Base-by-base conservation (phyloP, 305 asterid species). In the Solanum hybrid region DNA sequence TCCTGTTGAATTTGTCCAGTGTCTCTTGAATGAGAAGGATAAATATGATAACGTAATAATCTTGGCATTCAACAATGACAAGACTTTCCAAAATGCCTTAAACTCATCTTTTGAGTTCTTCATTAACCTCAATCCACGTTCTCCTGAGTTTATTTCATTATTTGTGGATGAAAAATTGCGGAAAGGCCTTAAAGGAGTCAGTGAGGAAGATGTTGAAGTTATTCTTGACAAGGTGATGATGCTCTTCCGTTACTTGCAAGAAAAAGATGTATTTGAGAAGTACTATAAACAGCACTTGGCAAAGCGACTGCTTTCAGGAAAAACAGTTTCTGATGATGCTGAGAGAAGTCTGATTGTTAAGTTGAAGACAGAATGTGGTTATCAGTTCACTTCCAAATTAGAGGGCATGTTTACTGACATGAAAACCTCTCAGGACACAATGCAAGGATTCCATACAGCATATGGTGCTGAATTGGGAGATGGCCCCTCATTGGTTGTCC, bases 321-420 rank as follows among this genome's bases (percentile, higher is more conserved):
- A 96, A 93, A 96, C 96, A 20, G 92, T 95, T 42, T 95, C 98
- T 28, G 98, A 96, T 87, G 98, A 94, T 90, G 98, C 98, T 5
- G 98, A 96, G 94, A 93, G 98, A 90, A 94, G 96, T 89, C 91
- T 96, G 89, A 94, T 96, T 37, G 96, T 96, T 80, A 96, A 96
- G 92, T 92, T 96, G 91, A 96, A 96, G 92, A 96, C 98, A 9
- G 98, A 96, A 90, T 96, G 98, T 84, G 98, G 98, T 37, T 94
- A 95, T 89, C 98, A 95, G 42, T 96, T 96, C 82, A 96, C 98
- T 34, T 96, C 98, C 2, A 96, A 96, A 89, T 90, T 96, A 82
- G 98, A 96, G 90, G 98, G 98, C 90, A 95, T 96, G 98, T 94
- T 96, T 89, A 96, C 97, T 3, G 98, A 96, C 92, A 95, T 96